Conservation (phyloP, 2,329 filamentous ascomycete genomes). For the Phyllosticta citribraziliensis region DNA sequence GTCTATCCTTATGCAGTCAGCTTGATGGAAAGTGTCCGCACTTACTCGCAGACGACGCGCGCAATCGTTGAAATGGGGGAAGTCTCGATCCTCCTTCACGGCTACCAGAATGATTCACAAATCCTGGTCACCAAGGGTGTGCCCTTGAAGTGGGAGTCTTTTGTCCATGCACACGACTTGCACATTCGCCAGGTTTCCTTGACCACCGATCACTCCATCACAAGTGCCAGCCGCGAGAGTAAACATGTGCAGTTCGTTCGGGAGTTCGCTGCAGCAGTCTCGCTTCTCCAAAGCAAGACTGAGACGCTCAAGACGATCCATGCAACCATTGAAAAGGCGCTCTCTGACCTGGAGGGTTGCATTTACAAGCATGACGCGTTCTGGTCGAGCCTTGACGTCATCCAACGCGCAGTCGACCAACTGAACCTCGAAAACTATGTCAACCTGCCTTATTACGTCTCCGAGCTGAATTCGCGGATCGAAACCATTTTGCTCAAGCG, state of each 20-base stretch:
- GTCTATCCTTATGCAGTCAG: constrained; percentile 98
- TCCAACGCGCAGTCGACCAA: constrained; percentile 90
- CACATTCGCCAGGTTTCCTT: constrained; percentile 59
- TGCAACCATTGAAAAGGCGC: constrained; percentile 67
- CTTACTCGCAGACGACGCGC: constrained; percentile 77
- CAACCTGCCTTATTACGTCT: constrained; percentile 85
- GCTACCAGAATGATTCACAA: constrained; percentile 87
- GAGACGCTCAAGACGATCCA: constrained; percentile 69
- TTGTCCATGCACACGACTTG: constrained; percentile 92
- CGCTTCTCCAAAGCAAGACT: constrained; percentile 80
- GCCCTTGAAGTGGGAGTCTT: constrained; percentile 91
- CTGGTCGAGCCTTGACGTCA: constrained; percentile 66
- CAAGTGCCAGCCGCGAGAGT: constrained; percentile 55
- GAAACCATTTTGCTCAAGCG: constrained; percentile 71
- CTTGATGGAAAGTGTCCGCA: constrained; percentile 97
- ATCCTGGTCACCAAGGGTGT: constrained; percentile 75
- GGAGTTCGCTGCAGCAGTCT: constrained; percentile 81
- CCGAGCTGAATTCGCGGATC: constrained; percentile 75
- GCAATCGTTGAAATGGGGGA: constrained; percentile 78
- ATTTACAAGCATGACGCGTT: constrained; percentile 74
- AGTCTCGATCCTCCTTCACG: constrained; percentile 77
- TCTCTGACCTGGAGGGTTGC: constrained; percentile 76
- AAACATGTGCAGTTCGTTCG: constrained; percentile 95
- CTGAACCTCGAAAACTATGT: constrained; percentile 93
- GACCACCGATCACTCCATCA: constrained; percentile 32